phyloP scores from a whole-genome alignment of 768 basidiomycete genomes.

The Crucibulum laeve region DNA sequence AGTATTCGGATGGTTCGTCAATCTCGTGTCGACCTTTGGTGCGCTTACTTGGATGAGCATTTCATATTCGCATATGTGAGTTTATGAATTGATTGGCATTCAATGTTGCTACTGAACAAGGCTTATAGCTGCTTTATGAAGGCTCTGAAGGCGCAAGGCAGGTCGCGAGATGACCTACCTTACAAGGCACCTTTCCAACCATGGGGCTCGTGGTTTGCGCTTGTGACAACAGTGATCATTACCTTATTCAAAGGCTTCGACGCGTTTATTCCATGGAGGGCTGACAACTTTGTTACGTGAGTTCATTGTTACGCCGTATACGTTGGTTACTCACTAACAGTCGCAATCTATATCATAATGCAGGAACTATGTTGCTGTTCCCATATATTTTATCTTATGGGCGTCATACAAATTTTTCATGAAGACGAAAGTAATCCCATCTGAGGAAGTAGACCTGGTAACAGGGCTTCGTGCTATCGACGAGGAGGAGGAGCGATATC shows the following conservation, averaged over 20 bases:
- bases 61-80: slow-evolving; percentile 56
- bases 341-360: slow-evolving; percentile 7
- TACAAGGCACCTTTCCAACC: slow-evolving; percentile 62
- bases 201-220: slow-evolving; percentile 57
- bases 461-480: slow-evolving; percentile 57
- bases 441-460: slow-evolving; percentile 54
- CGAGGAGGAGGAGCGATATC: slow-evolving; percentile 53
- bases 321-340: background rate
- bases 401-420: slow-evolving; percentile 34
- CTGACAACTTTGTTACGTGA: slow-evolving; percentile 59
- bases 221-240: slow-evolving; percentile 46
- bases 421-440: slow-evolving; percentile 32
- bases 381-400: slow-evolving; percentile 36
- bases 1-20: slow-evolving; percentile 49
- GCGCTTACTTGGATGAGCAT: slow-evolving; percentile 51
- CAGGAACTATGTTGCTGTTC: slow-evolving; percentile 42
- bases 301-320: slow-evolving; percentile 14
- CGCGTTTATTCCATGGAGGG: slow-evolving; percentile 44
- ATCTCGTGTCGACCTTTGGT: slow-evolving; percentile 43
- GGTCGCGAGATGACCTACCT: slow-evolving; percentile 37
- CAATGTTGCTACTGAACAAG: background rate
- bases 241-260: slow-evolving; percentile 58
- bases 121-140: slow-evolving; percentile 36
- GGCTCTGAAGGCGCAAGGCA: slow-evolving; percentile 35
- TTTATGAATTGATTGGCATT: slow-evolving; percentile 1